Evolutionary conservation across 805 yeast species (phyloP).

Genomic region (Tetrapisispora taiwanensis): DNA sequence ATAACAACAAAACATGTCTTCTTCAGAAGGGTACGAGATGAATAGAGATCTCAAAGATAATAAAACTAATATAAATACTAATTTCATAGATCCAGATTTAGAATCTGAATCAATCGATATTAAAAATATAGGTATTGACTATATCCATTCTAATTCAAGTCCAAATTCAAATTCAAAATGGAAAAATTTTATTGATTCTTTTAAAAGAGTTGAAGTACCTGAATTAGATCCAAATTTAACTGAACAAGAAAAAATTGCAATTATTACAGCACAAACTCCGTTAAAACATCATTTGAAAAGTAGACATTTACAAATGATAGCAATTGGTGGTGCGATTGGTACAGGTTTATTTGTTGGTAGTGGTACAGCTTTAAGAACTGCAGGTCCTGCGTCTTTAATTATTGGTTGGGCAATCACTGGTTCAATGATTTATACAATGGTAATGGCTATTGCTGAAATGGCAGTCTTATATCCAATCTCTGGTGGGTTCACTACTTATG

Average conservation of each 20-base stretch:
- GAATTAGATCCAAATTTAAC: slow-evolving; percentile 33
- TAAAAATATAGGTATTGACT: not conserved
- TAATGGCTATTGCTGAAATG: slow-evolving; percentile 53
- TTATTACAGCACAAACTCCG: slow-evolving; percentile 43
- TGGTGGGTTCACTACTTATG: slow-evolving; percentile 56
- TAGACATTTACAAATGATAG: slow-evolving; percentile 54
- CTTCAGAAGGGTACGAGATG: not conserved
- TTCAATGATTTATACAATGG: slow-evolving; percentile 45
- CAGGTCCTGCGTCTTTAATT: slow-evolving; percentile 57
- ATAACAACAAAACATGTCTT: not conserved
- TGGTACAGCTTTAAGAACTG: slow-evolving; percentile 49
- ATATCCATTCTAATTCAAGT: not conserved
- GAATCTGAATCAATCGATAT: slow-evolving; percentile 1
- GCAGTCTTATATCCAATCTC: slow-evolving; percentile 53
- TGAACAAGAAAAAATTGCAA: slow-evolving; percentile 38
- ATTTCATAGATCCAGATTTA: not conserved
- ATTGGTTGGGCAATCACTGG: slow-evolving; percentile 48
- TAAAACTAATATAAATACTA: not conserved
- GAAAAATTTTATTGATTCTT: slow-evolving; percentile 8
- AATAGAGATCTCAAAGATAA: not conserved
- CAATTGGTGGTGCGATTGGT: slow-evolving; percentile 65
- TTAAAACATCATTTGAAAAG: slow-evolving; percentile 43
- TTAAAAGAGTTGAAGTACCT: slow-evolving; percentile 5
- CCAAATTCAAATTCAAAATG: slow-evolving; percentile 2
- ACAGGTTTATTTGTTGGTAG: slow-evolving; percentile 70